Evolutionary conservation across 225 moss, liverwort and hornwort species (phyloP).

Genomic region (Sphagnum tenellum): DNA sequence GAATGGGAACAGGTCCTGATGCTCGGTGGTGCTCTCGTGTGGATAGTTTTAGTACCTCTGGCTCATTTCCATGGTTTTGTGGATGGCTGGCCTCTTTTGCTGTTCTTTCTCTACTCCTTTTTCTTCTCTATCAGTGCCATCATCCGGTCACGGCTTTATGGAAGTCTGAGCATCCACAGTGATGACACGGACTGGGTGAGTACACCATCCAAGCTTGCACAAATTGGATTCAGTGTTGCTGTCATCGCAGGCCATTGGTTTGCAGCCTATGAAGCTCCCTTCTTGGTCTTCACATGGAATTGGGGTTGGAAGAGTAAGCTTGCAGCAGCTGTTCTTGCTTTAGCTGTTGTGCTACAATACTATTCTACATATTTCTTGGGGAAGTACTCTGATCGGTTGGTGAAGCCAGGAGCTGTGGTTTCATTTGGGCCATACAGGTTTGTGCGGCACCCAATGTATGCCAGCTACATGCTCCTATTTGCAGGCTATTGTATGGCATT

Average conservation of each 20-base stretch:
- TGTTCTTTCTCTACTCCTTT: slow-evolving; percentile 45
- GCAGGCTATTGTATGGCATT: slow-evolving; percentile 74
- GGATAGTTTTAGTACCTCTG: slow-evolving; percentile 79
- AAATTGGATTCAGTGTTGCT: slow-evolving; percentile 53
- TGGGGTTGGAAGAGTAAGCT: slow-evolving; percentile 52
- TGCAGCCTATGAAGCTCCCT: slow-evolving; percentile 69
- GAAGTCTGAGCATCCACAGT: slow-evolving; percentile 37
- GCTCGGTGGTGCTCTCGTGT: slow-evolving; percentile 58
- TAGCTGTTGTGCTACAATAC: slow-evolving; percentile 66
- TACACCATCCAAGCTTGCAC: slow-evolving; percentile 35
- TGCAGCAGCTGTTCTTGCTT: slow-evolving; percentile 34
- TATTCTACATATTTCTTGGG: slow-evolving; percentile 66
- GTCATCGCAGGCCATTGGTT: slow-evolving; percentile 76
- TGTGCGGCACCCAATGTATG: slow-evolving; percentile 84
- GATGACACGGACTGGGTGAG: slow-evolving; percentile 68
- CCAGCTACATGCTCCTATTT: slow-evolving; percentile 81
- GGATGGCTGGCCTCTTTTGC: slow-evolving; percentile 80
- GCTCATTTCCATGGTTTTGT: slow-evolving; percentile 65
- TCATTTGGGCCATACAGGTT: slow-evolving; percentile 91
- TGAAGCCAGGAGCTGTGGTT: slow-evolving; percentile 68
- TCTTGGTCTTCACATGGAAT: slow-evolving; percentile 57
- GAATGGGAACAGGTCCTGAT: slow-evolving; percentile 70
- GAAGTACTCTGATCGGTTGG: slow-evolving; percentile 74
- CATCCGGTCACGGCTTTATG: slow-evolving; percentile 61
- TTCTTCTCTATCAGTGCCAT: slow-evolving; percentile 82